These are phyloP conservation scores for Candida easanensis DNA, from an alignment of 805 yeast species.

Conservation along the genomic window DNA sequence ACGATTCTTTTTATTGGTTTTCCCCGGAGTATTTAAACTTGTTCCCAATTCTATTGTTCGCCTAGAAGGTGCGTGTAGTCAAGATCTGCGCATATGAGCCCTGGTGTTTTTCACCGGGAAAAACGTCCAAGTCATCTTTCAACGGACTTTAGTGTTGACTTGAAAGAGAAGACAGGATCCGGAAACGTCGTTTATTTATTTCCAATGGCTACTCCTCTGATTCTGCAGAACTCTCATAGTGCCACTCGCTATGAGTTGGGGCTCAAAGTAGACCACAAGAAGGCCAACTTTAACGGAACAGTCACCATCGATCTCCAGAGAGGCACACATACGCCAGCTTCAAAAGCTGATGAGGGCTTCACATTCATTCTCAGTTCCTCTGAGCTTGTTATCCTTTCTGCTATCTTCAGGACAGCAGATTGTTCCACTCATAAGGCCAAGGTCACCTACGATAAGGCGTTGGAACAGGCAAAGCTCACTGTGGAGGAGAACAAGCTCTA, in stretches of 20 bases:
- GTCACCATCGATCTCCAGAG: constrained; percentile 28
- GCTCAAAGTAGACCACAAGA: constrained; percentile 39
- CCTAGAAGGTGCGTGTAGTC: too few species aligned
- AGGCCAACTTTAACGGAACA: constrained; percentile 47
- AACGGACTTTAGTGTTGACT: not conserved
- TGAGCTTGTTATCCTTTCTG: constrained; percentile 30
- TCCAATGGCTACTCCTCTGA: constrained; percentile 5
- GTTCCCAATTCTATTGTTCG: too few species aligned
- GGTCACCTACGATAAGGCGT: constrained; percentile 31
- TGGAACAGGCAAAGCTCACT: constrained; percentile 24
- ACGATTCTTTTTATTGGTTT: too few species aligned
- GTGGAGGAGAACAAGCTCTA: constrained; percentile 16
- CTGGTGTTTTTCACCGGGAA: not conserved
- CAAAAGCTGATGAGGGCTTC: constrained; percentile 17
- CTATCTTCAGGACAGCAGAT: constrained; percentile 5
- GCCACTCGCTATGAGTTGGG: constrained; percentile 37
- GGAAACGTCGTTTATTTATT: too few species aligned
- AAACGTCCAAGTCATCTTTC: not conserved
- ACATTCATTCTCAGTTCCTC: constrained; percentile 33
- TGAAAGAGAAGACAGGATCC: too few species aligned
- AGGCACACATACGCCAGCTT: constrained; percentile 11
- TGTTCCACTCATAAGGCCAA: constrained; percentile 32
- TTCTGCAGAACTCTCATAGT: constrained; percentile 23
- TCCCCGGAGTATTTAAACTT: too few species aligned
- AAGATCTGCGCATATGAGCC: too few species aligned